Percentiles rank a stretch among this genome's conserved stretches.
Conservation (phyloP, 1,139 yeast genomes). For the Saccharomycopsis crataegensis region DNA sequence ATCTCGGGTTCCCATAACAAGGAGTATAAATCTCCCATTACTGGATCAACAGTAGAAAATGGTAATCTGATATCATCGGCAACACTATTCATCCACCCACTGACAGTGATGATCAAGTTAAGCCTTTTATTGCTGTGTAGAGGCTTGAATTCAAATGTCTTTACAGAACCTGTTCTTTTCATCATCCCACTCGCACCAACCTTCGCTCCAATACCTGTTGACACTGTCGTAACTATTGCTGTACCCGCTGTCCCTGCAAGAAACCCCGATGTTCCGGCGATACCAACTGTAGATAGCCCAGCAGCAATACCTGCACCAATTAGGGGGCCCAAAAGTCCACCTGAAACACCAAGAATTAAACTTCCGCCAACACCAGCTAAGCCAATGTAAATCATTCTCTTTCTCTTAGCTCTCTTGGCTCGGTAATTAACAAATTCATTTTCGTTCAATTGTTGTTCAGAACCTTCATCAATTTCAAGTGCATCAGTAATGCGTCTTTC, state of each 20-base stretch:
- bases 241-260: slow-evolving; percentile 97
- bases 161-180: slow-evolving; percentile 82
- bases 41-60: slow-evolving; percentile 93
- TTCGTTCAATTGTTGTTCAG: slow-evolving; percentile 72
- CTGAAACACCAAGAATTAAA: slow-evolving; percentile 86
- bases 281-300: slow-evolving; percentile 90
- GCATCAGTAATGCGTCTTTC: slow-evolving; percentile 89
- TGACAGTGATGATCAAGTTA: slow-evolving; percentile 80
- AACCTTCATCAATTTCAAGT: slow-evolving; percentile 72
- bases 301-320: slow-evolving; percentile 99
- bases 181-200: slow-evolving; percentile 85
- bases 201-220: slow-evolving; percentile 83
- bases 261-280: slow-evolving; percentile 84
- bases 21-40: slow-evolving; percentile 93
- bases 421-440: slow-evolving; percentile 61
- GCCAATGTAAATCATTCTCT: slow-evolving; percentile 81
- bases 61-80: slow-evolving; percentile 96
- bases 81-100: slow-evolving; percentile 97
- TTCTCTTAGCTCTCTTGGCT: slow-evolving; percentile 54
- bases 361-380: slow-evolving; percentile 98
- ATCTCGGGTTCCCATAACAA: slow-evolving; percentile 97
- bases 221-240: slow-evolving; percentile 86
- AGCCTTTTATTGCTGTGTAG: slow-evolving; percentile 86
- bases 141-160: slow-evolving; percentile 90
- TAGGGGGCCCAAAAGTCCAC: slow-evolving; percentile 93